Base-by-base conservation (phyloP, 768 basidiomycete species). In the Agrocybe pediades region DNA sequence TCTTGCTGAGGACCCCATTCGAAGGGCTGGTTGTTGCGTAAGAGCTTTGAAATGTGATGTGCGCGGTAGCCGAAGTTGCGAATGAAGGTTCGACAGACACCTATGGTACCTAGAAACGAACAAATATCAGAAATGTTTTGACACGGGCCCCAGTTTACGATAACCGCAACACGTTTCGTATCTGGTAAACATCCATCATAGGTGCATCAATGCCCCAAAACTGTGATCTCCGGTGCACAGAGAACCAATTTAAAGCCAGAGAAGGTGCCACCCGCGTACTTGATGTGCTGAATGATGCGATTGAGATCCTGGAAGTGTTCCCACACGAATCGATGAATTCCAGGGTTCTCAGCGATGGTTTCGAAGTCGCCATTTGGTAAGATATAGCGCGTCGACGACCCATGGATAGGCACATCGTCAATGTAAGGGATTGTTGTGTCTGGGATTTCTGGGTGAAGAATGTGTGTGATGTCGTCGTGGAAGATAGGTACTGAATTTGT, bases 271-370 rank as follows among this genome's bases (percentile, higher is more conserved):
- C 77, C 71, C 2, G 57, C 39, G 30, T 74, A 66, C 20, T 72
- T 70, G 20, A 79, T 66, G 0, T 62, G 56, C 16, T 77, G 73
- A 0, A 76, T 23, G 1, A 81, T 51, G 0, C 70, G 30, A 46
- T 80, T 72, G 9, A 77, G 24, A 41, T 67, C 64, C 2, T 59
- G 27, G 9, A 75, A 57, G 41, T 76, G 70, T 46, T 78, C 71
- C 65, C 69, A 76, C 0, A 78, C 61, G 41, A 79, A 79, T 0
- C 62, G 48, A 0, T 62, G 56, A 16, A 71, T 71, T 0, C 61
- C 63, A 0, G 65, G 53, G 53, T 71, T 71, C 20, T 62, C 61
- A 3, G 56, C 42, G 5, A 71, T 51, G 3, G 36, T 41, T 46
- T 69, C 17, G 9, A 36, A 68, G 0, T 62, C 57, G 11, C 71